Conservation (phyloP, 1,284 basidiomycete genomes). For the Apiotrichum laibachii region DNA sequence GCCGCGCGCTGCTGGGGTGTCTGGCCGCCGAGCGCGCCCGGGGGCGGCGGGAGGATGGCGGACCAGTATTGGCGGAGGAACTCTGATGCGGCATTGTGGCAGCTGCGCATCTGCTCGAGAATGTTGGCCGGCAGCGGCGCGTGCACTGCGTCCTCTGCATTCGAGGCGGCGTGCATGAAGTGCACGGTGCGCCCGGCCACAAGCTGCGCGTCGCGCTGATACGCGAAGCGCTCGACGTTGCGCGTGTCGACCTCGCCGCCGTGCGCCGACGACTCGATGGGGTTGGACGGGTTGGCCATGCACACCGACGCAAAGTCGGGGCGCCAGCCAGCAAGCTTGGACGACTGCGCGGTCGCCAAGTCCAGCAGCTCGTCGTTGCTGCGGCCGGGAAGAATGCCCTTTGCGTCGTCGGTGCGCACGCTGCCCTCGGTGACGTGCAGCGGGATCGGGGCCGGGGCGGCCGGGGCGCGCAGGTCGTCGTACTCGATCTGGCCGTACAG, state of each 20-base stretch:
- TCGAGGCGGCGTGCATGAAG: slow-evolving; percentile 36
- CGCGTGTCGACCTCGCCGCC: slow-evolving; percentile 8
- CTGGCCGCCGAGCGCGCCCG: slow-evolving; percentile 55
- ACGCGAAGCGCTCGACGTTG: slow-evolving; percentile 25
- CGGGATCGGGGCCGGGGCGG: slow-evolving; percentile 64
- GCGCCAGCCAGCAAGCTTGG: slow-evolving; percentile 17
- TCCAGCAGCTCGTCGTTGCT: slow-evolving; percentile 61
- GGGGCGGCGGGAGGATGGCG: slow-evolving; percentile 70
- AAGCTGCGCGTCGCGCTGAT: slow-evolving; percentile 36
- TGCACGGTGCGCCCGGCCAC: slow-evolving; percentile 36
- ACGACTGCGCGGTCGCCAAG: slow-evolving; percentile 20
- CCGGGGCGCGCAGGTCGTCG: slow-evolving; percentile 74
- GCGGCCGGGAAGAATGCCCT: slow-evolving; percentile 36
- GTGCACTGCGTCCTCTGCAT: slow-evolving; percentile 36
- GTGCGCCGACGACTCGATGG: too few species aligned
- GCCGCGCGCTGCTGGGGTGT: slow-evolving; percentile 58
- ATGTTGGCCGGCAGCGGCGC: slow-evolving; percentile 72
- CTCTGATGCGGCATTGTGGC: slow-evolving; percentile 90
- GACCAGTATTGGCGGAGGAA: slow-evolving; percentile 96
- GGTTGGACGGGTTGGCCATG: slow-evolving; percentile 31
- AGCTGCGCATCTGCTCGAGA: slow-evolving; percentile 76
- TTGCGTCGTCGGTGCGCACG: slow-evolving; percentile 15
- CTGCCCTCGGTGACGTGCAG: slow-evolving; percentile 64
- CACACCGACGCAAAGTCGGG: slow-evolving; percentile 33
- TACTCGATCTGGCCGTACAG: slow-evolving; percentile 73